These are phyloP conservation scores for Annulohypoxylon maeteangense DNA, from an alignment of 495 filamentous ascomycete species.

Conservation along the genomic window DNA sequence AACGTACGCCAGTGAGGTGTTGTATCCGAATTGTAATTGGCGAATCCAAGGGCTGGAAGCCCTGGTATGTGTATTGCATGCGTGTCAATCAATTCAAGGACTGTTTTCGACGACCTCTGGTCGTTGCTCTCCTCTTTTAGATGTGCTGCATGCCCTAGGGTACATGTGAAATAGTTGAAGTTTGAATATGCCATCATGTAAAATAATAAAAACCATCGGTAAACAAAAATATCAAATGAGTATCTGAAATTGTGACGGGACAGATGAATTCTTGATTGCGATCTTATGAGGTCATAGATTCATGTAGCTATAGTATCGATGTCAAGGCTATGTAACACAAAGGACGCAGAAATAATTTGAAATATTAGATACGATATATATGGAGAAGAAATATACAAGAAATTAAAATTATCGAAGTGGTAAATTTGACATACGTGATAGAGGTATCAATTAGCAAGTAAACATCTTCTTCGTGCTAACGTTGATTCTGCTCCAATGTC, in stretches of 20 bases:
- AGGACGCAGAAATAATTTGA: not conserved
- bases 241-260: not conserved
- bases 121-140: constrained; percentile 42
- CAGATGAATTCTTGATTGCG: not conserved
- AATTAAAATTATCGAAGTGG: no score
- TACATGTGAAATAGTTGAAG: constrained; percentile 63
- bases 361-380: not conserved
- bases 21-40: constrained; percentile 18
- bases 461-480: constrained; percentile 70
- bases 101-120: constrained; percentile 50
- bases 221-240: not conserved
- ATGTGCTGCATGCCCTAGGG: constrained; percentile 57
- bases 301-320: not conserved
- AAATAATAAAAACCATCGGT: not conserved
- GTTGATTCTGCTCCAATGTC: constrained; percentile 67
- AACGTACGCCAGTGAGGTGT: not conserved
- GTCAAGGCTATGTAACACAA: not conserved
- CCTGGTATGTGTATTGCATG: constrained; percentile 50
- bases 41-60: constrained; percentile 60
- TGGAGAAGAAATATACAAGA: no score
- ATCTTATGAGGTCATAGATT: constrained; percentile 35
- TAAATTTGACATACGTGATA: not conserved
- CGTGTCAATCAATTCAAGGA: constrained; percentile 57
- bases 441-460: constrained; percentile 34
- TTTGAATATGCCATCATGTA: not conserved